Conservation (phyloP, 768 basidiomycete species). For the Mycena kentingensis region DNA sequence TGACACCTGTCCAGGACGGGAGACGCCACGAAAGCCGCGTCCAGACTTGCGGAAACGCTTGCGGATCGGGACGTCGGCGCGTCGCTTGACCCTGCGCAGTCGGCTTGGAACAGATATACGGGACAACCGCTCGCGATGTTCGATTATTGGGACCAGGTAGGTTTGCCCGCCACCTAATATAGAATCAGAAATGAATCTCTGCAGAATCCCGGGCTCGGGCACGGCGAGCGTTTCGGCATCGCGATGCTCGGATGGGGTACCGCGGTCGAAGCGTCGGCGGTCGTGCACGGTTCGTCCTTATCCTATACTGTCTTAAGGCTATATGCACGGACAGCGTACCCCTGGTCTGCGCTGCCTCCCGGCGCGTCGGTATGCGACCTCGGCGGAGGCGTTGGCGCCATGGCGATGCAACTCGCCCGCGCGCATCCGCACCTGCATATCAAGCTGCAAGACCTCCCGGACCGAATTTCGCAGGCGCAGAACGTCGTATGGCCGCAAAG, state of each 20-base stretch:
- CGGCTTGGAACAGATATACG: conserved; percentile 16
- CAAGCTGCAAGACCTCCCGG: conserved; percentile 32
- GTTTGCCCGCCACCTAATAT: neutral
- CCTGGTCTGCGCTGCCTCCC: conserved; percentile 27
- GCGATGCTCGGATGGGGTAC: conserved; percentile 23
- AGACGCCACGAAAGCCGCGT: conserved; percentile 15
- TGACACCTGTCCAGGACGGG: too few relatives aligned
- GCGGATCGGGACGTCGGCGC: conserved; percentile 17
- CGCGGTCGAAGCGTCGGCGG: conserved; percentile 12
- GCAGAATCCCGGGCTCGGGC: conserved; percentile 6
- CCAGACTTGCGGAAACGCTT: conserved; percentile 14
- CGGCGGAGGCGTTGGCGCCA: conserved; percentile 34
- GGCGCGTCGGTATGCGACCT: conserved; percentile 33
- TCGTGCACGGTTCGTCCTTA: conserved; percentile 13
- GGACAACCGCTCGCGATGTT: conserved; percentile 17
- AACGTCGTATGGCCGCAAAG: conserved; percentile 32
- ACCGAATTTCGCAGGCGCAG: conserved; percentile 27
- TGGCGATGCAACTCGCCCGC: conserved; percentile 29
- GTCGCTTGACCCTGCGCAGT: conserved; percentile 18
- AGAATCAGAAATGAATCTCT: neutral
- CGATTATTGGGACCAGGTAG: conserved; percentile 19
- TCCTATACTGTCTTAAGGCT: neutral
- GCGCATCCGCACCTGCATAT: conserved; percentile 29
- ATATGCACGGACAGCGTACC: conserved; percentile 23
- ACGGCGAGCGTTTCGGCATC: conserved; percentile 17